Percentiles rank a stretch among this genome's conserved stretches.
Evolutionary conservation across 805 yeast genomes (phyloP).

Genomic region (Naumovozyma castellii): DNA sequence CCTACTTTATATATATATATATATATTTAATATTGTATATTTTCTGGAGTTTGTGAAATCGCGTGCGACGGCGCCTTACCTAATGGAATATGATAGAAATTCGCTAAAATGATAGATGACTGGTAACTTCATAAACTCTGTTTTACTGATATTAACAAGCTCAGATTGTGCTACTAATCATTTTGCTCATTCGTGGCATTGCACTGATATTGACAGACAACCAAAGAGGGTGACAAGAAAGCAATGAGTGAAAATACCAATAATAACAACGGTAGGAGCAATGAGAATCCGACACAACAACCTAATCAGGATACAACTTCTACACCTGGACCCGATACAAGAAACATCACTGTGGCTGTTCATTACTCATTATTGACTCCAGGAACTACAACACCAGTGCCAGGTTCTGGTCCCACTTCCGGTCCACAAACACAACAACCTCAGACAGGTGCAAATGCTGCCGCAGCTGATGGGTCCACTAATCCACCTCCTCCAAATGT

Average conservation of each 20-base stretch:
- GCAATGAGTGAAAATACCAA: no score
- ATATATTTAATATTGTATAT: no score
- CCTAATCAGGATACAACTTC: background rate
- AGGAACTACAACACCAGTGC: background rate
- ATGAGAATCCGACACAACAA: no score
- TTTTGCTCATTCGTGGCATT: no score
- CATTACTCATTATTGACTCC: constrained; percentile 22
- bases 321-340: constrained; percentile 11
- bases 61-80: background rate
- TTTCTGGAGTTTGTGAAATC: background rate
- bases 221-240: no score
- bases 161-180: no score
- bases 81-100: background rate
- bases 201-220: no score
- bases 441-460: constrained; percentile 1
- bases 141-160: no score
- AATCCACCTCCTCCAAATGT: constrained; percentile 12
- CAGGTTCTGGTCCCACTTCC: background rate
- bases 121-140: no score
- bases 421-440: background rate
- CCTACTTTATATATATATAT: no score
- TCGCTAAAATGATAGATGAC: no score
- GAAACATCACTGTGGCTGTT: constrained; percentile 25
- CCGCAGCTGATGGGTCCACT: constrained; percentile 4
- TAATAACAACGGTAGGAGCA: no score